These are phyloP conservation scores for Leptographium radiaticola DNA, from an alignment of 2,329 filamentous ascomycete species.

Conservation along the genomic window DNA sequence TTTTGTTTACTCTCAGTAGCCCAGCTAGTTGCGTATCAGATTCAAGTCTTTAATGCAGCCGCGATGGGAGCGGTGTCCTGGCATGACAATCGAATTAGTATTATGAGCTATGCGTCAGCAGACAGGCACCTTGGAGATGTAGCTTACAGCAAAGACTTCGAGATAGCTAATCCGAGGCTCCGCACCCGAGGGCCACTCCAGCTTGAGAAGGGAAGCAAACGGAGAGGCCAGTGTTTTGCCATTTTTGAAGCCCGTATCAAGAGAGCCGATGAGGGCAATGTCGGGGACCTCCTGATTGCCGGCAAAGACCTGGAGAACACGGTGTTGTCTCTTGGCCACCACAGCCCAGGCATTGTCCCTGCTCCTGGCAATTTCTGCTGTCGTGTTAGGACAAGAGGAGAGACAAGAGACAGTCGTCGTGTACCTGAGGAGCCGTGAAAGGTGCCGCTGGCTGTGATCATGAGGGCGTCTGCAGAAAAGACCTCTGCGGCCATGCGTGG, in stretches of 20 bases:
- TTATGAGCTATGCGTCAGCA: neutral
- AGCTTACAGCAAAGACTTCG: neutral
- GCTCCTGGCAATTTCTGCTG: neutral
- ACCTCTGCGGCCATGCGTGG: neutral
- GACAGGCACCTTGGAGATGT: neutral
- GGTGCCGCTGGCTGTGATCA: neutral
- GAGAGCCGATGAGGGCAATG: neutral
- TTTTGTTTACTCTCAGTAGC: too few species aligned
- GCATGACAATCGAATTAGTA: neutral
- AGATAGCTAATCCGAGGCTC: neutral
- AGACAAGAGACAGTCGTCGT: neutral
- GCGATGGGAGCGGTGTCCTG: neutral
- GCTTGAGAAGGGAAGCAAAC: neutral
- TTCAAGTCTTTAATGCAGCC: neutral
- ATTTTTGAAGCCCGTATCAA: neutral
- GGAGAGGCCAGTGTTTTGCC: neutral
- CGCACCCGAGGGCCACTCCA: neutral
- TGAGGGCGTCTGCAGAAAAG: neutral
- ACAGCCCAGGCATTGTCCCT: slow-evolving; percentile 1
- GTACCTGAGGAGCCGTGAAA: neutral
- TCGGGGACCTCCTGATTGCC: neutral
- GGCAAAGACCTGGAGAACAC: neutral
- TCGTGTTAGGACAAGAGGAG: neutral
- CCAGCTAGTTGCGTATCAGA: too few species aligned
- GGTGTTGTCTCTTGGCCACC: neutral